Conservation (phyloP, 768 basidiomycete genomes). For the Amanita phalloides region DNA sequence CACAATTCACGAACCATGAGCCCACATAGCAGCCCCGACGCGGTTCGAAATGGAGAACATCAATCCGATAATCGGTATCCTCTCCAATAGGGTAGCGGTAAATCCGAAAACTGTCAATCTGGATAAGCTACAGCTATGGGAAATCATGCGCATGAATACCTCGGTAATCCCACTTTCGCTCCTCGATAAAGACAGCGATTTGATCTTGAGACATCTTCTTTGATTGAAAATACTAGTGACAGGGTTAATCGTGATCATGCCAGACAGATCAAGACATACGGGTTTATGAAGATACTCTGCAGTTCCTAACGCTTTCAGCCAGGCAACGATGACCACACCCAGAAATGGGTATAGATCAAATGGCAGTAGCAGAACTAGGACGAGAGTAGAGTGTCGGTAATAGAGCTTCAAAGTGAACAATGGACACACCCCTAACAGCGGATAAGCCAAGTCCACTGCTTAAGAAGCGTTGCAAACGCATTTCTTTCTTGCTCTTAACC, state of each 20-base stretch:
- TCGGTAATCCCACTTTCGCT: slow-evolving; percentile 84
- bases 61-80: slow-evolving; percentile 59
- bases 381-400: slow-evolving; percentile 15
- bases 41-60: slow-evolving; percentile 80
- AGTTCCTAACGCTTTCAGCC: slow-evolving; percentile 57
- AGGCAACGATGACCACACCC: slow-evolving; percentile 50
- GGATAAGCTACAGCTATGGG: neutral
- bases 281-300: slow-evolving; percentile 59
- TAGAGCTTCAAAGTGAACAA: slow-evolving; percentile 8
- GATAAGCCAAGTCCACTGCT: slow-evolving; percentile 29
- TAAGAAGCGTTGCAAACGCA: slow-evolving; percentile 21
- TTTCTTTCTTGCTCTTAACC: slow-evolving; percentile 19
- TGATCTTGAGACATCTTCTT: slow-evolving; percentile 75
- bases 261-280: slow-evolving; percentile 24
- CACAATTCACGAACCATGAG: slow-evolving; percentile 41
- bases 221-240: slow-evolving; percentile 62
- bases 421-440: slow-evolving; percentile 22
- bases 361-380: slow-evolving; percentile 46
- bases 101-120: slow-evolving; percentile 70
- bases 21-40: slow-evolving; percentile 94
- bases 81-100: slow-evolving; percentile 69
- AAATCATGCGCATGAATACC: slow-evolving; percentile 25
- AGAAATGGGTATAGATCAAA: slow-evolving; percentile 60
- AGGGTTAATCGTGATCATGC: neutral
- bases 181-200: slow-evolving; percentile 70